Evolutionary conservation across 768 basidiomycete species (phyloP).

Genomic region (Hydnum rufescens): DNA sequence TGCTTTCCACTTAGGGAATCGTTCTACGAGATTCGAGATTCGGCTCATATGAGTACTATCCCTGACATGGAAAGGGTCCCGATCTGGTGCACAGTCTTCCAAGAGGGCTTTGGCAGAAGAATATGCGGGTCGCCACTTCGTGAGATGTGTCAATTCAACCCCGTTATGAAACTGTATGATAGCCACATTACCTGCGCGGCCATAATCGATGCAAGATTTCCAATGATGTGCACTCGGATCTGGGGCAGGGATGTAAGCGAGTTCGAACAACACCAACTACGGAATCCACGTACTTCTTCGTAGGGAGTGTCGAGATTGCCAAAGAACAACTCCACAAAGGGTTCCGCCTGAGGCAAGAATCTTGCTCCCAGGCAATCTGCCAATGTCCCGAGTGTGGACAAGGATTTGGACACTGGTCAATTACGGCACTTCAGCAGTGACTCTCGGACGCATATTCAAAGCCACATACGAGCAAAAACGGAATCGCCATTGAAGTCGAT

Average conservation of each 20-base stretch:
- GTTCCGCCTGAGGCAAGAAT: conserved; percentile 45
- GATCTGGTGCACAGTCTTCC: conserved; percentile 27
- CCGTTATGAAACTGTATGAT: neutral
- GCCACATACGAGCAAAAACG: conserved; percentile 56
- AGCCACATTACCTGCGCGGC: neutral
- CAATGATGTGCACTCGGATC: too few relatives aligned
- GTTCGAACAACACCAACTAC: conserved; percentile 22
- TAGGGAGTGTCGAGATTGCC: conserved; percentile 64
- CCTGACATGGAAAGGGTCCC: conserved; percentile 43
- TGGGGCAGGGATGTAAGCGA: too few relatives aligned
- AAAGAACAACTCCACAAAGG: conserved; percentile 50
- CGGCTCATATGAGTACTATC: conserved; percentile 34
- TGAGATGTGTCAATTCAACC: conserved; percentile 18
- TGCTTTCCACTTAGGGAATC: conserved; percentile 49
- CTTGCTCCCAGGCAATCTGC: conserved; percentile 45
- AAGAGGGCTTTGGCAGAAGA: conserved; percentile 34
- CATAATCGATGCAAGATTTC: neutral
- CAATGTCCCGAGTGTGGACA: conserved; percentile 44
- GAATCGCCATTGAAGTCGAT: conserved; percentile 73
- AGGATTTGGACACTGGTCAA: conserved; percentile 48
- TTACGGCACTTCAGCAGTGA: neutral
- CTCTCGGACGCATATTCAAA: neutral
- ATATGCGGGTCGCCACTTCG: conserved; percentile 53
- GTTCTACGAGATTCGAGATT: conserved; percentile 33
- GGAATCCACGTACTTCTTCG: conserved; percentile 39